A percentile compares a stretch with the other conserved stretches of the same genome.
phyloP scores from a whole-genome alignment of 2,329 filamentous ascomycete species.

The Alternaria consortialis region DNA sequence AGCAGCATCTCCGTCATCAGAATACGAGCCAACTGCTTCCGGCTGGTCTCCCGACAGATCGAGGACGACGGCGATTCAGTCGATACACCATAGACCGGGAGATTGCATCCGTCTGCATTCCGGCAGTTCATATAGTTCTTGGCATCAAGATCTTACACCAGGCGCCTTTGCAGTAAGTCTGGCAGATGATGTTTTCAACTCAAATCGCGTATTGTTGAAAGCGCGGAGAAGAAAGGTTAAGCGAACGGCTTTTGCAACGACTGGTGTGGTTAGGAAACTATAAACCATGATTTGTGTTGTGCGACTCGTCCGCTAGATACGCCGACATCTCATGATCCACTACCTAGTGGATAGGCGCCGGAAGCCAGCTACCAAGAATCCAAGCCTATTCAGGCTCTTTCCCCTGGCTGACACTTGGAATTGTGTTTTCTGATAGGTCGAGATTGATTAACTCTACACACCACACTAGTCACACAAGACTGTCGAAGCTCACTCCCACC shows the following conservation, averaged over 20 bases:
- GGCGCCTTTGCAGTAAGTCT: not conserved
- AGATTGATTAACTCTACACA: not conserved
- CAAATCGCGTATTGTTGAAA: not conserved
- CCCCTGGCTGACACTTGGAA: constrained; percentile 17
- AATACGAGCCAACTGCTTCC: constrained; percentile 15
- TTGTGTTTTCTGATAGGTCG: constrained; percentile 15
- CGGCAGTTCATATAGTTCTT: not conserved
- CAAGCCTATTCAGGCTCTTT: constrained; percentile 10
- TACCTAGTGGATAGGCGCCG: constrained; percentile 12
- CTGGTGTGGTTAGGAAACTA: not conserved
- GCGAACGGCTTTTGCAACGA: not conserved
- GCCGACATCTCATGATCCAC: constrained; percentile 18
- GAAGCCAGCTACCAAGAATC: constrained; percentile 9
- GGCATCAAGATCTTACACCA: constrained; percentile 1
- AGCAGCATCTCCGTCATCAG: constrained; percentile 20
- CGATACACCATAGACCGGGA: constrained; percentile 4
- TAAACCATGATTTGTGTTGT: not conserved
- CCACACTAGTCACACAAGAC: constrained; percentile 7
- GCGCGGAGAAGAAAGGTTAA: not conserved
- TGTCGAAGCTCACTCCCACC: constrained; percentile 3
- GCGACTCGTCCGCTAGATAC: constrained; percentile 14
- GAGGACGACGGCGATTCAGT: not conserved
- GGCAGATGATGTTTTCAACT: not conserved
- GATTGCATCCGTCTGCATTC: not conserved
- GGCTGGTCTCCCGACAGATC: constrained; percentile 14